These are phyloP conservation scores for Ophidiomyces ophidiicola DNA, from an alignment of 2,329 filamentous ascomycete species.

Conservation along the genomic window DNA sequence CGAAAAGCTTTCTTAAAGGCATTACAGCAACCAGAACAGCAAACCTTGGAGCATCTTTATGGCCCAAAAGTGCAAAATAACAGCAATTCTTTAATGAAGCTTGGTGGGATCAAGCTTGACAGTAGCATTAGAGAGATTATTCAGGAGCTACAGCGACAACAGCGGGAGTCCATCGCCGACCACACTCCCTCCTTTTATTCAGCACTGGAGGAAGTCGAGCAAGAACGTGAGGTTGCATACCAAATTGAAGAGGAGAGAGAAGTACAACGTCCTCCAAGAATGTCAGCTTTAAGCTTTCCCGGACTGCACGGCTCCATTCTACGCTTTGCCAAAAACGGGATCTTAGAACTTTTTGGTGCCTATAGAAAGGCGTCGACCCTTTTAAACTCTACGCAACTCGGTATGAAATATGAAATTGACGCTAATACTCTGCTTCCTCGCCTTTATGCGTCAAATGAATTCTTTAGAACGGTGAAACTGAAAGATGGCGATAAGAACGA, in stretches of 20 bases:
- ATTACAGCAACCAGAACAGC: conserved; percentile 36
- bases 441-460: conserved; percentile 7
- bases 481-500: conserved; percentile 3
- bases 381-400: conserved; percentile 1
- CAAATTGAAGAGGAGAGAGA: conserved; percentile 25
- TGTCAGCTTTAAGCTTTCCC: background rate
- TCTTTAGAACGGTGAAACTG: conserved; percentile 6
- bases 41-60: conserved; percentile 34
- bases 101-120: background rate
- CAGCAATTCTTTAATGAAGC: background rate
- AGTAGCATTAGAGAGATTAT: background rate
- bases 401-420: conserved; percentile 23
- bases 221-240: conserved; percentile 47
- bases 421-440: background rate
- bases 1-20: conserved; percentile 33
- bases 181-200: conserved; percentile 37
- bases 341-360: background rate
- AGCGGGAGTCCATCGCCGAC: conserved; percentile 32
- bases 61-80: background rate
- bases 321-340: background rate
- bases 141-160: conserved; percentile 16
- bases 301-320: conserved; percentile 5
- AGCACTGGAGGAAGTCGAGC: conserved; percentile 40
- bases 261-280: conserved; percentile 4
- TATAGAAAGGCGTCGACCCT: conserved; percentile 2